Conservation (phyloP, 441 rosid genomes). For the Erodium moschatum region DNA sequence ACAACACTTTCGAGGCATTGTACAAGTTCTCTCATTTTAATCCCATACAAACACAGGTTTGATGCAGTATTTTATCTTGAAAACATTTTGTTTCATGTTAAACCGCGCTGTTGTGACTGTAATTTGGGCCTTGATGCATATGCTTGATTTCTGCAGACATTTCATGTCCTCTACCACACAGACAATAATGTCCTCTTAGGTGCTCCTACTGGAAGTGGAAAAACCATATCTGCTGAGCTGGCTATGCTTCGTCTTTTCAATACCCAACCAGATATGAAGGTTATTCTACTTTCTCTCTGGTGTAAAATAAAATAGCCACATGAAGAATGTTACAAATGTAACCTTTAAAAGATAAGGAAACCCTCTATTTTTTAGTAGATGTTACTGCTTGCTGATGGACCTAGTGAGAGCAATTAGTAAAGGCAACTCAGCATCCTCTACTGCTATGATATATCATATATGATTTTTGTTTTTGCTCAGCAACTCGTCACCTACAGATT, state of each 20-base stretch:
- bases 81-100: conserved; percentile 19
- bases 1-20: conserved; percentile 54
- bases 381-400: conserved; percentile 12
- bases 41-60: conserved; percentile 98
- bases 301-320: conserved; percentile 3
- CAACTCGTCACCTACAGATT: not conserved
- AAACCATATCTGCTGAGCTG: conserved; percentile 97
- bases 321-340: no score
- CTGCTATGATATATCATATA: not conserved
- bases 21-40: conserved; percentile 96
- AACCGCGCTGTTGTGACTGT: conserved; percentile 13
- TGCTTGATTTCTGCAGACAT: conserved; percentile 50
- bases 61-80: conserved; percentile 19
- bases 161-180: conserved; percentile 85
- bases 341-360: no score
- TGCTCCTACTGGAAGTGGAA: conserved; percentile 99
- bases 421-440: conserved; percentile 7
- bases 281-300: conserved; percentile 18
- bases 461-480: not conserved
- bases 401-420: conserved; percentile 4
- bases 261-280: conserved; percentile 99
- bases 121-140: conserved; percentile 18
- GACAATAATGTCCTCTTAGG: conserved; percentile 91
- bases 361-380: no score
- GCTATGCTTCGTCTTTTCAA: conserved; percentile 92